Base-by-base conservation (phyloP, 2,329 filamentous ascomycete genomes). In the Colletotrichum gloeosporioides region DNA sequence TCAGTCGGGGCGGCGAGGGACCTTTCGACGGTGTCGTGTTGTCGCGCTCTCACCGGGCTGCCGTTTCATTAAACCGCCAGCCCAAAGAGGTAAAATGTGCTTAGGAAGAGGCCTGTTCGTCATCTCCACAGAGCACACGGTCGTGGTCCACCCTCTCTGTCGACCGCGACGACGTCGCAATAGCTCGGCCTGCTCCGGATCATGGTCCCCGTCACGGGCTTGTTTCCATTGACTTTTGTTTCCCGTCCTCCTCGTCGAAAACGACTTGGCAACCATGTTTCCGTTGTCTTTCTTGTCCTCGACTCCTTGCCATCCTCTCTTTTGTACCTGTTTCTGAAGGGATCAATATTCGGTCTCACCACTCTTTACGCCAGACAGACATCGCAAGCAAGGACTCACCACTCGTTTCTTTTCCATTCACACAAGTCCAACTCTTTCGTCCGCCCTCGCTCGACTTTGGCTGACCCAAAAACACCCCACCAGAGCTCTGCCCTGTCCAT, bases 31-130 rank as follows among this genome's bases (percentile, higher is more conserved):
- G 69, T 49, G 59, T 55, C 36, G 64, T 55, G 34, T 18, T 72
- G 39, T 68, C 55, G 69, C 63, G 27, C 73, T 39, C 73, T 64
- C 69, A 59, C 69, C 73, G 64, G 73, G 44, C 70, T 73, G 70
- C 59, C 70, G 57, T 76, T 73, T 76, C 70, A 76, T 76, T 69
- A 73, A 61, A 76, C 69, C 44, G 73, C 73, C 70, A 73, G 29
- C 66, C 73, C 55, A 29, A 73, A 73, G 63, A 68, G 70, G 64
- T 44, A 69, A 73, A 73, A 64, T 34, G 49, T 69, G 44, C 70
- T 65, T 76, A 59, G 59, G 57, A 69, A 59, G 49, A 22, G 64
- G 73, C 73, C 64, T 73, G 70, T 61, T 67, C 71, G 63, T 76
- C 73, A 76, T 76, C 73, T 76, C 73, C 73, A 76, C 73, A 73